phyloP scores from a whole-genome alignment of 2,329 filamentous ascomycete species.

The Triangularia setosa region DNA sequence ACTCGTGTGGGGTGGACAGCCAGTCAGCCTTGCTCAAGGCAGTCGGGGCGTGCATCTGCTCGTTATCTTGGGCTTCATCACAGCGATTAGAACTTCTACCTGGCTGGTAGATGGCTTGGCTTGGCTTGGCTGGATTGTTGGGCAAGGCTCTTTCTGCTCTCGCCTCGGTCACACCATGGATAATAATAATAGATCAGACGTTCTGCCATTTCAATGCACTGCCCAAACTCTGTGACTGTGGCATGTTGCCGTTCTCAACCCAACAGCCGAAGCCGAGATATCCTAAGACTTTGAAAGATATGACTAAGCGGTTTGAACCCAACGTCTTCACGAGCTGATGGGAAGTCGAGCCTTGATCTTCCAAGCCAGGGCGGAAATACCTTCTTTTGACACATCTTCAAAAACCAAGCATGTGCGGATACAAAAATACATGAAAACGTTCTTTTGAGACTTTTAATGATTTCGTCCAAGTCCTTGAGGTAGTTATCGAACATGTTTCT shows the following conservation, averaged over 20 bases:
- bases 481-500: too few relatives aligned
- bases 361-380: too few relatives aligned
- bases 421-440: too few relatives aligned
- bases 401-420: too few relatives aligned
- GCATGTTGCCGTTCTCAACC: background rate
- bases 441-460: too few relatives aligned
- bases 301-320: too few relatives aligned
- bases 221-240: background rate
- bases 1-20: background rate
- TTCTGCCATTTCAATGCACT: background rate
- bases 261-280: background rate
- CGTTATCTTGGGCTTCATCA: background rate
- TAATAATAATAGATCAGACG: background rate
- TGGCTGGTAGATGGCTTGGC: background rate
- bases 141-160: background rate
- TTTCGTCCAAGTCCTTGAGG: too few relatives aligned
- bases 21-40: background rate
- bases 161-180: background rate
- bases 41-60: background rate
- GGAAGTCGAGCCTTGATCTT: too few relatives aligned
- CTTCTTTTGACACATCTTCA: too few relatives aligned
- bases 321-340: too few relatives aligned
- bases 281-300: too few relatives aligned
- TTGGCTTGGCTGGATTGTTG: background rate
- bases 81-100: background rate